Conservation (phyloP, 2,329 filamentous ascomycete species). For the Aureobasidium sp. region DNA sequence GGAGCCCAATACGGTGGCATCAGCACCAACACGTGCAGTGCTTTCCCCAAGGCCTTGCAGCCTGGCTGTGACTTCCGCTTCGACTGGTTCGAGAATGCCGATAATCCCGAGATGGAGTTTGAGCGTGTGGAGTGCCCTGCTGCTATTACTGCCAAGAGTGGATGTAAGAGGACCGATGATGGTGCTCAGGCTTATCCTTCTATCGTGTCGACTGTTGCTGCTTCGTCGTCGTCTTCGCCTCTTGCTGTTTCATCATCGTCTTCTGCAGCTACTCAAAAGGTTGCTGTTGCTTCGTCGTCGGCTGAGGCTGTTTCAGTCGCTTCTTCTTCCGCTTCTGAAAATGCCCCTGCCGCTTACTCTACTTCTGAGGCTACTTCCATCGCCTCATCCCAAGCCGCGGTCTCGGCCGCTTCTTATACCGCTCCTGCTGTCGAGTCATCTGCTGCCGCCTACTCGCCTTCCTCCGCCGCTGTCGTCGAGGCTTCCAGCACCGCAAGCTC, state of each 20-base stretch:
- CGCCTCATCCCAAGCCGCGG: background rate
- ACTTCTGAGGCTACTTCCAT: background rate
- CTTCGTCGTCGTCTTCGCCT: slow-evolving; percentile 12
- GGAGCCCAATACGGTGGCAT: slow-evolving; percentile 55
- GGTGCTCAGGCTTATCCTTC: slow-evolving; percentile 18
- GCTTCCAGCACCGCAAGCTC: background rate
- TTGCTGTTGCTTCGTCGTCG: slow-evolving; percentile 1
- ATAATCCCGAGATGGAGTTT: slow-evolving; percentile 42
- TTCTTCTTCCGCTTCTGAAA: slow-evolving; percentile 11
- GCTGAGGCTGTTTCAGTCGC: slow-evolving; percentile 15
- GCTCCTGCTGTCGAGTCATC: background rate
- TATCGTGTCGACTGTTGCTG: background rate
- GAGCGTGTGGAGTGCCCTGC: slow-evolving; percentile 51
- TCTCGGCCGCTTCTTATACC: background rate
- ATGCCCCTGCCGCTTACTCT: background rate
- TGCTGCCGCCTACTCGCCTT: background rate
- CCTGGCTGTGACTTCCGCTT: slow-evolving; percentile 57
- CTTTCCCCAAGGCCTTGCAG: slow-evolving; percentile 49
- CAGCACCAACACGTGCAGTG: slow-evolving; percentile 43
- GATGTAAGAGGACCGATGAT: slow-evolving; percentile 30
- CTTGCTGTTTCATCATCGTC: slow-evolving; percentile 13
- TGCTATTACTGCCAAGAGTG: slow-evolving; percentile 40
- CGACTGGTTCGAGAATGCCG: slow-evolving; percentile 51
- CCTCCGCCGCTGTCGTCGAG: background rate
- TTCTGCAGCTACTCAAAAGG: slow-evolving; percentile 14